Evolutionary conservation across 2,329 filamentous ascomycete species (phyloP).

Genomic region (Talaromyces sp.): DNA sequence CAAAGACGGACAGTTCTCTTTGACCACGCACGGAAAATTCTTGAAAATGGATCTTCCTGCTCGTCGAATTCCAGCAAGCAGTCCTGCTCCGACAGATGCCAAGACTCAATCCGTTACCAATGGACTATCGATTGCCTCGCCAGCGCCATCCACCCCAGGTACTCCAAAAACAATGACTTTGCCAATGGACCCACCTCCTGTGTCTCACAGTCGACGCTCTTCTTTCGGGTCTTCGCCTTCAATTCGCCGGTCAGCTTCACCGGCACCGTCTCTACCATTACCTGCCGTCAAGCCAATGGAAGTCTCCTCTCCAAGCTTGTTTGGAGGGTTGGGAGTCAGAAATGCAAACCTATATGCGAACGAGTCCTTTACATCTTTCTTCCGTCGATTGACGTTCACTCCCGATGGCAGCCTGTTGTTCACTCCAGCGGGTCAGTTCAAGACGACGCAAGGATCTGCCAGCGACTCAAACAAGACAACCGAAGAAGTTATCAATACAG

Average conservation of each 20-base stretch:
- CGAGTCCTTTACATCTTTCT: slow-evolving; percentile 95
- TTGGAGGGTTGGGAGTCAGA: slow-evolving; percentile 62
- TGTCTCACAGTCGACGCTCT: slow-evolving; percentile 89
- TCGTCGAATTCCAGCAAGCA: slow-evolving; percentile 82
- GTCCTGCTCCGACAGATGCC: slow-evolving; percentile 79
- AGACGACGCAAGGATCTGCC: slow-evolving; percentile 66
- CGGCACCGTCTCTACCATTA: slow-evolving; percentile 86
- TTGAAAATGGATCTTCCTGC: slow-evolving; percentile 92
- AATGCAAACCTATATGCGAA: slow-evolving; percentile 93
- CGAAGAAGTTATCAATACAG: slow-evolving; percentile 91
- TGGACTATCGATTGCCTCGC: slow-evolving; percentile 63
- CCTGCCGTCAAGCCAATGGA: slow-evolving; percentile 95
- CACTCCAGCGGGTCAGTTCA: slow-evolving; percentile 93
- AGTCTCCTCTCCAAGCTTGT: slow-evolving; percentile 70
- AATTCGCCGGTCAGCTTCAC: slow-evolving; percentile 80
- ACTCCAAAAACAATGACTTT: slow-evolving; percentile 85
- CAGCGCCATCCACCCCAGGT: slow-evolving; percentile 83
- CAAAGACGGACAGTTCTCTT: slow-evolving; percentile 90
- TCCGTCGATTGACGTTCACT: slow-evolving; percentile 86
- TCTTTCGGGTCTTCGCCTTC: slow-evolving; percentile 80
- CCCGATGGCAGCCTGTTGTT: slow-evolving; percentile 91
- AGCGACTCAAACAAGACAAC: slow-evolving; percentile 66
- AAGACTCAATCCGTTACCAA: slow-evolving; percentile 32
- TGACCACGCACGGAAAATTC: slow-evolving; percentile 73
- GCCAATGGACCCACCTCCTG: slow-evolving; percentile 93